Evolutionary conservation across 768 basidiomycete species (phyloP), one percentile per base, ranked within the genome.

Genomic region (Pluteus cervinus): DNA sequence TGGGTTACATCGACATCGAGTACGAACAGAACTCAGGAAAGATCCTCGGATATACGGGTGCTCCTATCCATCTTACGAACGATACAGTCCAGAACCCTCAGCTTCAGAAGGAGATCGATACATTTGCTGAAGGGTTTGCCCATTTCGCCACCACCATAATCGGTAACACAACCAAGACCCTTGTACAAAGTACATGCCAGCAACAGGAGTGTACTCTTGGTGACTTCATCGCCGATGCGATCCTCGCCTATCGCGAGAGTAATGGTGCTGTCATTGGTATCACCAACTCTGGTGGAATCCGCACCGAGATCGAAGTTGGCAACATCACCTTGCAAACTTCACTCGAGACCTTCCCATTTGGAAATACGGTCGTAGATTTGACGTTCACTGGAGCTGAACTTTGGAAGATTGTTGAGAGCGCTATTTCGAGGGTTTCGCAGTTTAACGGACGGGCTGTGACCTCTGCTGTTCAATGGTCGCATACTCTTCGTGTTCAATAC

Each of bases 231-330:
- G 59, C 62, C 21, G 70, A 72, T 39, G 62, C 65, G 5, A 59
- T 68, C 52, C 54, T 64, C 24, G 65, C 58, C 32, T 58, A 63
- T 49, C 54, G 58, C 18, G 32, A 51, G 24, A 42, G 41, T 29
- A 43, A 46, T 25, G 50, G 50, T 20, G 48, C 51, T 16, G 56
- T 56, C 7, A 62, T 53, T 23, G 64, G 60, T 5, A 50, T 70
- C 40, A 59, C 65, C 51, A 72, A 70, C 49, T 56, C 65, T 32
- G 69, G 69, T 14, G 61, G 61, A 10, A 65, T 71, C 43, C 62
- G 69, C 15, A 50, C 60, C 1, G 49, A 58, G 26, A 63, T 71
- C 46, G 60, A 63, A 18, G 53, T 55, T 0, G 68, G 66, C 2
- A 55, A 66, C 44, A 51, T 71, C 43, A 63, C 68, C 7, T 49